These are phyloP conservation scores for Sphaerulina populicola DNA, from an alignment of 2,329 filamentous ascomycete genomes.

Conservation along the genomic window DNA sequence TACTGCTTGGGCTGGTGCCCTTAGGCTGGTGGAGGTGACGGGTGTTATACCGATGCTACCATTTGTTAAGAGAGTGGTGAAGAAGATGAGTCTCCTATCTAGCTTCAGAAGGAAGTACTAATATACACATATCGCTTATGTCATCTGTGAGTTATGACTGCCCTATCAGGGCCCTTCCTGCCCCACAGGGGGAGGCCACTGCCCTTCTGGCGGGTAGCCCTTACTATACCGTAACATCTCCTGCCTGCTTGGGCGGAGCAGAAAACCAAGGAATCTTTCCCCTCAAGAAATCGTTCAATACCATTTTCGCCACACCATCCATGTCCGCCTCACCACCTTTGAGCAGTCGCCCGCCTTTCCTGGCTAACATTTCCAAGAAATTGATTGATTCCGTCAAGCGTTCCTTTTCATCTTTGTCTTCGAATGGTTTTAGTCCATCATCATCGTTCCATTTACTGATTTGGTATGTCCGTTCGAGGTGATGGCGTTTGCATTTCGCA, in stretches of 20 bases:
- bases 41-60: too few relatives aligned
- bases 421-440: constrained; percentile 14
- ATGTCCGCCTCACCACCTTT: constrained; percentile 92
- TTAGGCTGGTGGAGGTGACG: too few relatives aligned
- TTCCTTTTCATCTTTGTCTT: constrained; percentile 27
- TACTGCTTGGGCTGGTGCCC: too few relatives aligned
- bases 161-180: too few relatives aligned
- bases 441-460: constrained; percentile 57
- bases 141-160: too few relatives aligned
- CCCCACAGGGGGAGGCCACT: too few relatives aligned
- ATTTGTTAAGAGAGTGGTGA: too few relatives aligned
- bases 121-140: too few relatives aligned
- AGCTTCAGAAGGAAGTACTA: too few relatives aligned
- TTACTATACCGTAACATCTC: too few relatives aligned
- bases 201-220: too few relatives aligned
- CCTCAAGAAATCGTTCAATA: constrained; percentile 89
- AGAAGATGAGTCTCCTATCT: too few relatives aligned
- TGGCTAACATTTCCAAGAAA: constrained; percentile 77
- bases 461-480: constrained; percentile 89
- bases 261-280: constrained; percentile 97
- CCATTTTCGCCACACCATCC: constrained; percentile 92
- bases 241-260: constrained; percentile 53
- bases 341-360: constrained; percentile 77
- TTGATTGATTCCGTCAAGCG: constrained; percentile 56
- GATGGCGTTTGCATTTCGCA: constrained; percentile 68